Evolutionary conservation across 1,284 basidiomycete genomes (phyloP).

Genomic region (Macrocystidia cucumis): DNA sequence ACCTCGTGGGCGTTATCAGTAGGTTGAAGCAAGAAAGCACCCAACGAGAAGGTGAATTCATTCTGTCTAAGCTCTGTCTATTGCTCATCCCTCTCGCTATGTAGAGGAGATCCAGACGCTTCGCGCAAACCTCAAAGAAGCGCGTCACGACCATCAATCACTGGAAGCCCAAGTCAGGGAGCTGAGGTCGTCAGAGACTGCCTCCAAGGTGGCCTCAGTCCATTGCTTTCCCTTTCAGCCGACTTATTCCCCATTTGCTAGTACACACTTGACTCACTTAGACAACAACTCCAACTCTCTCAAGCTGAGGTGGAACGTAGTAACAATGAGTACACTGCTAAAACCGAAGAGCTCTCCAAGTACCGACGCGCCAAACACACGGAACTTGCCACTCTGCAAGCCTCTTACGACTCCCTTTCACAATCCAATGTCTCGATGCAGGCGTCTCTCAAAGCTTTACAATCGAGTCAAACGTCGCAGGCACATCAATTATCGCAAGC

Average conservation of each 20-base stretch:
- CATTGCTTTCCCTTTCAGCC: slow-evolving; percentile 1
- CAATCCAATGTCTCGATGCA: slow-evolving; percentile 57
- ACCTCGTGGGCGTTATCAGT: slow-evolving; percentile 67
- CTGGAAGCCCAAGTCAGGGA: slow-evolving; percentile 64
- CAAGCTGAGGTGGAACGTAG: slow-evolving; percentile 65
- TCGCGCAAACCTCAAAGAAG: slow-evolving; percentile 61
- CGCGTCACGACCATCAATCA: slow-evolving; percentile 62
- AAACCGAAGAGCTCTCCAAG: slow-evolving; percentile 67
- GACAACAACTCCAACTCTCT: slow-evolving; percentile 71
- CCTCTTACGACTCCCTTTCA: slow-evolving; percentile 59
- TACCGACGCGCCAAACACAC: slow-evolving; percentile 69
- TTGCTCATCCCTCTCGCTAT: slow-evolving; percentile 7
- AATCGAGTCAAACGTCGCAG: slow-evolving; percentile 60
- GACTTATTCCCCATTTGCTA: slow-evolving; percentile 24
- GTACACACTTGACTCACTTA: slow-evolving; percentile 76
- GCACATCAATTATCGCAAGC: slow-evolving; percentile 64
- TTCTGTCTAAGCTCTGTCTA: neutral
- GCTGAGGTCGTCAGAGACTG: slow-evolving; percentile 59
- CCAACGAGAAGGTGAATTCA: slow-evolving; percentile 53
- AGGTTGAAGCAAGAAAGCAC: slow-evolving; percentile 62
- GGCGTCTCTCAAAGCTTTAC: slow-evolving; percentile 60
- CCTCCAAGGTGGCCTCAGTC: slow-evolving; percentile 44
- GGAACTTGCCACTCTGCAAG: slow-evolving; percentile 67
- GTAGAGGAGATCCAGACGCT: slow-evolving; percentile 67
- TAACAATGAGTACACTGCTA: slow-evolving; percentile 49